Evolutionary conservation across 2,329 filamentous ascomycete genomes (phyloP), one percentile per base, ranked within the genome.

Genomic region (Pyrenophora teres): DNA sequence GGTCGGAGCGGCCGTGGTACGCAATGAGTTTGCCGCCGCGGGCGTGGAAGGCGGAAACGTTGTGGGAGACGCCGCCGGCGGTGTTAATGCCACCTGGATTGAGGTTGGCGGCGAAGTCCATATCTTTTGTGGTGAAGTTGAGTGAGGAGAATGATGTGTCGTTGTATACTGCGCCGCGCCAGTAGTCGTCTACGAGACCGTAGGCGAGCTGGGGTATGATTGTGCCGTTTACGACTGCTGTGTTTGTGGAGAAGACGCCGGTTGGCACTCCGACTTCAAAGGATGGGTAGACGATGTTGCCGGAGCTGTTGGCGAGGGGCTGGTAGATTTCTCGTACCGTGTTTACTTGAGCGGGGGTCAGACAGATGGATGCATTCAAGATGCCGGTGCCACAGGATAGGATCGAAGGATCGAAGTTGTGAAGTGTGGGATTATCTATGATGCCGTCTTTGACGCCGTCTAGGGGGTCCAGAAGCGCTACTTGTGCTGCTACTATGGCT

Each of bases 261-360:
- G 79, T 76, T 27, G 72, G 77, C 19, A 68, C 68, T 13, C 78
- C 78, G 16, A 75, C 77, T 43, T 78, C 73, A 62, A 80, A 75
- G 7, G 72, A 67, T 4, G 78, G 78, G 59, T 75, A 81, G 16
- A 80, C 70, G 5, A 80, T 63, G 4, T 65, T 60, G 37, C 77
- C 77, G 38, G 74, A 63, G 7, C 63, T 66, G 50, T 71, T 66
- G 61, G 72, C 72, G 46, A 78, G 74, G 50, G 56, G 72, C 72
- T 56, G 70, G 62, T 74, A 78, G 32, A 77, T 68, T 1, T 72
- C 48, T 31, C 68, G 64, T n/a, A 79, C 75, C 4, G 71, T 74
- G 5, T 63, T 58, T 38, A 49, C 47, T 33, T 58, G 45, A 19
- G 51, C 48, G 16, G 46, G 23, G 6, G 66, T 52, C 19, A 50